Base-by-base conservation (phyloP, 306 rosid species). In the Geum urbanum region DNA sequence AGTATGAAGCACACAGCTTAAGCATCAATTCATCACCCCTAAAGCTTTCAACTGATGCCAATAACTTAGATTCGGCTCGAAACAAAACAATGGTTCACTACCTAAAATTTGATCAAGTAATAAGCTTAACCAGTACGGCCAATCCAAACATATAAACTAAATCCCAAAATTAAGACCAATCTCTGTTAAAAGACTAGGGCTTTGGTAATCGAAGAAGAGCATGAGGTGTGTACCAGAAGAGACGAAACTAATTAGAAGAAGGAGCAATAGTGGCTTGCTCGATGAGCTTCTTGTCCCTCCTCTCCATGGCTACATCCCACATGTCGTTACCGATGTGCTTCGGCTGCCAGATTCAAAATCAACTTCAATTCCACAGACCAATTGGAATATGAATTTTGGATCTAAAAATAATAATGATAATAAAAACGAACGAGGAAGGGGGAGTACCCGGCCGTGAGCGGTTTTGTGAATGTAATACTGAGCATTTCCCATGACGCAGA, bases 281-380 rank as follows among this genome's bases (percentile, higher is more conserved):
- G 20, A 80, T 8, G 67, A 95, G 88, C 80, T 87, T 91, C 86
- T 95, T 89, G 79, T 95, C 99, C 87, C 97, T 83, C 24, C 95
- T 83, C 63, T 95, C 99, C 97, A 89, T 95, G 46, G 99, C 97
- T 2, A 89, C 95, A 46, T 95, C 99, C 97, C 99, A 95, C 89
- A 89, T 39, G 71, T 95, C 97, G 76, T 79, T 87, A 0, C 99
- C 92, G 63, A 91, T 67, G 80, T 95, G 99, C 88, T 91, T 95
- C 66, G 99, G 95, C 96, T 91, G 86, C 67, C n/a, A 74, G 59
- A 12, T 9, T 14, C 3, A n/a, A 76, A 43, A 24, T 24, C 27
- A 57, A 57, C 14, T 39, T 15, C 27, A 55, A 55, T 41, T 63
- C 5, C 16, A 1, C 45, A 18, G 4, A 52, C 37, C 20, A 49